Evolutionary conservation across 1,284 basidiomycete genomes (phyloP).

Genomic region (Apiotrichum siamense): DNA sequence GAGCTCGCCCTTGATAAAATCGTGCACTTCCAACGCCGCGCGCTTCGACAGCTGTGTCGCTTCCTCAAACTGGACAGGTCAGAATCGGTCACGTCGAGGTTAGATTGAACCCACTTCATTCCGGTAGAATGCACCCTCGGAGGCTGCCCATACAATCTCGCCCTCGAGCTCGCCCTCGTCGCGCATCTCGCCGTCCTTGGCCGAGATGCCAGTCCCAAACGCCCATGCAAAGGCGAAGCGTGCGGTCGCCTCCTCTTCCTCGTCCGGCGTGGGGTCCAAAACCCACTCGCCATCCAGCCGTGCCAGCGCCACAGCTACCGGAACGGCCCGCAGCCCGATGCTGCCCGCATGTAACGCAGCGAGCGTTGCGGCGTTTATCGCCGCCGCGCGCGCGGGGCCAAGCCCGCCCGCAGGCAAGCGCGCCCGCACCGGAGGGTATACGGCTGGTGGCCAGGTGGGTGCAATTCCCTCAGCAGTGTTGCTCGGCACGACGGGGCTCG

Average conservation of each 20-base stretch:
- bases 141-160: conserved; percentile 49
- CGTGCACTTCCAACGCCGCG: conserved; percentile 24
- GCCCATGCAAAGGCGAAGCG: conserved; percentile 53
- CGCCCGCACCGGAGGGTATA: not conserved
- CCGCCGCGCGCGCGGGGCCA: conserved; percentile 43
- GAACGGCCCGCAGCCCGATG: conserved; percentile 47
- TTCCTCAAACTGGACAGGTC: not conserved
- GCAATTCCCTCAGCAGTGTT: not conserved
- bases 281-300: conserved; percentile 53
- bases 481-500: conserved; percentile 24
- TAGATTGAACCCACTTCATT: conserved; percentile 22
- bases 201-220: conserved; percentile 41
- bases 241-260: conserved; percentile 57
- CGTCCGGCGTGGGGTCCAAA: conserved; percentile 61
- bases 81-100: conserved; percentile 3
- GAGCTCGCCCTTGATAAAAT: conserved; percentile 14
- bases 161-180: conserved; percentile 50
- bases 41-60: not conserved
- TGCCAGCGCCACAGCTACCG: conserved; percentile 47
- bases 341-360: conserved; percentile 48
- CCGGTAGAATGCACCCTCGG: conserved; percentile 41
- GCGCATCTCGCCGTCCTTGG: conserved; percentile 45
- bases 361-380: conserved; percentile 54
- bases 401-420: not conserved
- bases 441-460: conserved; percentile 1